phyloP scores from a whole-genome alignment of 495 filamentous ascomycete genomes.

The Lepidopterella palustris region DNA sequence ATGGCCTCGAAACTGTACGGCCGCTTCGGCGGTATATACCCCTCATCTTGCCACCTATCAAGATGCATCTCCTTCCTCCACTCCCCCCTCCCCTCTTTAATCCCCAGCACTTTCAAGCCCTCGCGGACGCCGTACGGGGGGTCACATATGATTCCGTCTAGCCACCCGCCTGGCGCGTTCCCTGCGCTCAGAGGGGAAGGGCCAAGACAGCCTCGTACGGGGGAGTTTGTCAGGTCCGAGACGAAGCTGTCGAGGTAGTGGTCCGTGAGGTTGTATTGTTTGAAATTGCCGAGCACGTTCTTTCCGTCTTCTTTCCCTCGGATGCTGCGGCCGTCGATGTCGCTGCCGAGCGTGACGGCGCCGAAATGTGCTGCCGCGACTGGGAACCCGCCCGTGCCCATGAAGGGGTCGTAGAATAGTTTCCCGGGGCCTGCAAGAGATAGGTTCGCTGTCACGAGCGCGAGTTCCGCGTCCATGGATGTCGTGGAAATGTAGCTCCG shows the following conservation, averaged over 20 bases:
- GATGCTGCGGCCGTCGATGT: constrained; percentile 87
- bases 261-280: constrained; percentile 66
- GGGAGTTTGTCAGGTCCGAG: constrained; percentile 84
- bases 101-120: constrained; percentile 79
- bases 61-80: constrained; percentile 43
- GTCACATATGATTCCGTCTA: constrained; percentile 94
- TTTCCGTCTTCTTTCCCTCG: constrained; percentile 52
- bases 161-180: constrained; percentile 42
- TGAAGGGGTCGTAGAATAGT: constrained; percentile 87
- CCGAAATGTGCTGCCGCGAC: constrained; percentile 87
- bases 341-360: constrained; percentile 68
- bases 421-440: constrained; percentile 74
- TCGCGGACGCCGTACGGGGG: constrained; percentile 97
- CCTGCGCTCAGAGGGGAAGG: too few species aligned
- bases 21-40: constrained; percentile 82
- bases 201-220: constrained; percentile 46
- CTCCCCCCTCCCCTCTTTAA: constrained; percentile 50
- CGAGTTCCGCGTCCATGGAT: constrained; percentile 91
- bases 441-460: constrained; percentile 87
- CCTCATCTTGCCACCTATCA: constrained; percentile 27
- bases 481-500: constrained; percentile 89
- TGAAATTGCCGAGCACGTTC: constrained; percentile 66
- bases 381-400: constrained; percentile 86
- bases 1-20: constrained; percentile 88
- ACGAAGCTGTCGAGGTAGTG: constrained; percentile 70